phyloP scores from a whole-genome alignment of 2,329 filamentous ascomycete genomes.

The Sporothrix pallida region DNA sequence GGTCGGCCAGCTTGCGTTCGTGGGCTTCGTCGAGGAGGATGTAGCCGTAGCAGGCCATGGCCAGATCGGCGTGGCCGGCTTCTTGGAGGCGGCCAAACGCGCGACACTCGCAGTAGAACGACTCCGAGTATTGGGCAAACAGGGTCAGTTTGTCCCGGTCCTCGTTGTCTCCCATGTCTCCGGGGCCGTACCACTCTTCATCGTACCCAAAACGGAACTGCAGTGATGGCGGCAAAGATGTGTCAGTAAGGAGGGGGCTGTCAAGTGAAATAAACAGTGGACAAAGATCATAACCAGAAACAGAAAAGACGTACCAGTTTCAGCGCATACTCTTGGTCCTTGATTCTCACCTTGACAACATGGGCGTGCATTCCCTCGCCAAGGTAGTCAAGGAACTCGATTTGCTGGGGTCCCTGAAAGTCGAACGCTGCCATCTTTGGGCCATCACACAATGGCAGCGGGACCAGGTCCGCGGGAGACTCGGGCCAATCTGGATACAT shows the following conservation, averaged over 20 bases:
- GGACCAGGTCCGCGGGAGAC: not conserved
- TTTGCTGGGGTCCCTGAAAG: slow-evolving; percentile 37
- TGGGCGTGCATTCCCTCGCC: slow-evolving; percentile 37
- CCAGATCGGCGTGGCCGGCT: not conserved
- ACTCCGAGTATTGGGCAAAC: slow-evolving; percentile 10
- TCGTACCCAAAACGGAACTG: slow-evolving; percentile 21
- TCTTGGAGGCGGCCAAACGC: slow-evolving; percentile 13
- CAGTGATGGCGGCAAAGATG: not conserved
- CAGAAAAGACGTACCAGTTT: slow-evolving; percentile 3
- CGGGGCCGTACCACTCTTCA: slow-evolving; percentile 18
- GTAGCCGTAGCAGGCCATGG: slow-evolving; percentile 9
- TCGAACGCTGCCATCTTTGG: slow-evolving; percentile 20
- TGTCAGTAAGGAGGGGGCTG: not conserved
- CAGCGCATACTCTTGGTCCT: slow-evolving; percentile 25
- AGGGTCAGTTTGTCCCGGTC: not conserved
- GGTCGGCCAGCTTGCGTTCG: not conserved
- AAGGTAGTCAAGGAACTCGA: slow-evolving; percentile 39
- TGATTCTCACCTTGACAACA: slow-evolving; percentile 38
- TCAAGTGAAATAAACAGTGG: not conserved
- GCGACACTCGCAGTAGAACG: slow-evolving; percentile 15
- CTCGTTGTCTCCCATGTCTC: not conserved
- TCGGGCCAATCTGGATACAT: slow-evolving; percentile 15
- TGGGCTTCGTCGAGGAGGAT: slow-evolving; percentile 8
- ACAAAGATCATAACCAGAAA: not conserved
- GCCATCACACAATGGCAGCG: not conserved